Evolutionary conservation across 306 rosid species (phyloP).

Genomic region (Cyclanthera cordifolia): DNA sequence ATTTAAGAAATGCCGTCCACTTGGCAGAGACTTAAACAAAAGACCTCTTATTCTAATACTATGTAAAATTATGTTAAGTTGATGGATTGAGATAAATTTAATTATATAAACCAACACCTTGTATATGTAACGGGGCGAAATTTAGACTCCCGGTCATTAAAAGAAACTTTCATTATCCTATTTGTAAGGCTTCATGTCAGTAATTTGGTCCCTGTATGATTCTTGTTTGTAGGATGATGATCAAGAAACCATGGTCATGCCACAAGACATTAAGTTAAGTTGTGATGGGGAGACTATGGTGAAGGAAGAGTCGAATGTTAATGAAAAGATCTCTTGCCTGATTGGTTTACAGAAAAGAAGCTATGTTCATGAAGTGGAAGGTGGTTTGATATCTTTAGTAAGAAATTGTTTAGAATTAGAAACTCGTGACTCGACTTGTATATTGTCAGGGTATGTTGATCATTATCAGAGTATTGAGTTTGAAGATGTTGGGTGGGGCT

Average conservation of each 20-base stretch:
- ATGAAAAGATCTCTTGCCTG: constrained; percentile 37
- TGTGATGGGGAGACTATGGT: constrained; percentile 17
- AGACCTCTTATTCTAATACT: no score
- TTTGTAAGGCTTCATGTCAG: constrained; percentile 2
- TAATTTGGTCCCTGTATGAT: neutral
- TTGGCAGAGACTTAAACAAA: no score
- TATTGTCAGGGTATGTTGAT: constrained; percentile 55
- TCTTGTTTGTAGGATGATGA: constrained; percentile 25
- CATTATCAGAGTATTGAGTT: constrained; percentile 56
- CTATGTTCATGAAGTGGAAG: constrained; percentile 39
- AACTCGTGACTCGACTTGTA: constrained; percentile 29
- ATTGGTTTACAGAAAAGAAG: constrained; percentile 43
- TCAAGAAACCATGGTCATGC: constrained; percentile 15
- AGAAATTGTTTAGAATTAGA: constrained; percentile 62
- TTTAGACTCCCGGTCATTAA: no score
- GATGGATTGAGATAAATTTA: no score
- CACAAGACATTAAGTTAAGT: constrained; percentile 8
- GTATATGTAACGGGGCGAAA: no score
- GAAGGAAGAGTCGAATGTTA: constrained; percentile 19
- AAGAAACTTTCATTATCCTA: neutral
- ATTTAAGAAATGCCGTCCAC: no score
- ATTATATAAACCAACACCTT: no score
- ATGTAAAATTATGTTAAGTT: no score
- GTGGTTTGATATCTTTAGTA: constrained; percentile 50
- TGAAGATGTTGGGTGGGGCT: constrained; percentile 77